Base-by-base conservation (phyloP, 192 early-diverging fungal species). In the Lobosporangium transversale region DNA sequence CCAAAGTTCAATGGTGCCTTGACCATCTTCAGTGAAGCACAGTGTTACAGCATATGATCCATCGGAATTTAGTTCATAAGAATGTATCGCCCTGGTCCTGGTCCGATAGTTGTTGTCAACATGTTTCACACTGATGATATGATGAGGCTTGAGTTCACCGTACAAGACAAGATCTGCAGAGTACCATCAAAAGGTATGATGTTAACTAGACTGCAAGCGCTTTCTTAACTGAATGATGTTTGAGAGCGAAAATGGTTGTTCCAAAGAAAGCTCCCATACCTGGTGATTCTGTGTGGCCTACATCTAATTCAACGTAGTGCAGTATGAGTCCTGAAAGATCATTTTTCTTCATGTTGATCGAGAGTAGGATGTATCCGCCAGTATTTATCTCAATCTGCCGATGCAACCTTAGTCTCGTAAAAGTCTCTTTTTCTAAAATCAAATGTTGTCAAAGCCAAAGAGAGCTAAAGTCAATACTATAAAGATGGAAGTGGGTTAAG, bases 291-390 rank as follows among this genome's bases (percentile, higher is more conserved):
- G 26, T 32, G 2, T 36, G 26, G 5, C 30, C 17, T n/a, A 7
- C 17, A 4, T 55, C n/a, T 3, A 55, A 21, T 33, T 31, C 53
- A 3, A 55, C 29, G 26, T 55, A 55, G 53, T 55, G 53, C 30
- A 55, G 12, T 20, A 8, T 36, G 33, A 3, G 8, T 32, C 3
- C 12, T 17, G 17, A 30, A 9, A 2, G 3, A 20, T 9, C 12
- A 21, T 3, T 20, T 5, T 17, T 14, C 53, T 23, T 10, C 12
- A 35, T 3, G 3, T 36, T 55, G 3, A 36, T 36, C 23, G 30
- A 17, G 18, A 55, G 29, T 37, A 36, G 17, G 20, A 55, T 35
- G 18, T 20, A 36, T 2, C 53, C 53, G 20, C 32, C 53, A 15
- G 12, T 4, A 8, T 6, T 30, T 5, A 55, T 12, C 21, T 55